Conservation (phyloP, 352 stramenopile species). For the Thalassiosira exigua region DNA sequence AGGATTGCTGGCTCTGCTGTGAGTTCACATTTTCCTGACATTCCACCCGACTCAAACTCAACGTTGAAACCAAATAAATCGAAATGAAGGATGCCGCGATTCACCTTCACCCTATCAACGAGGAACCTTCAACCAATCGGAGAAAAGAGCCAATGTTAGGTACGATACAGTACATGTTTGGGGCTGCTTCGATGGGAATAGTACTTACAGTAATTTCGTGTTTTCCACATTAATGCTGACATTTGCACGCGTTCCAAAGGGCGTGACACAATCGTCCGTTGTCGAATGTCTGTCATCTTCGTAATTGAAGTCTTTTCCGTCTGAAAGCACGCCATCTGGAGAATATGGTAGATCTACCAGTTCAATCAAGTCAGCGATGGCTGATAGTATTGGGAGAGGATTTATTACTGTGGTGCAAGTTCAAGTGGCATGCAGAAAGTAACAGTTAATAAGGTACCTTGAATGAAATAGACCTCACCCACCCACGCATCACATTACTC, state of each 20-base stretch:
- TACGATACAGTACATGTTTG: no score
- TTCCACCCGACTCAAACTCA: slow-evolving; percentile 13
- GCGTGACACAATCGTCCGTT: not conserved
- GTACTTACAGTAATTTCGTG: slow-evolving; percentile 20
- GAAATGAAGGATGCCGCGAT: slow-evolving; percentile 38
- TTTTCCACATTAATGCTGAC: slow-evolving; percentile 32
- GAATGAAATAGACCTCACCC: no score
- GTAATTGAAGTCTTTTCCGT: not conserved
- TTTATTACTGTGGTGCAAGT: no score
- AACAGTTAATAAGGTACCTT: no score
- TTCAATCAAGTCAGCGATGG: slow-evolving; percentile 41
- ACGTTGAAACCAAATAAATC: slow-evolving; percentile 14
- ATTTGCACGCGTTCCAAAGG: slow-evolving; percentile 9
- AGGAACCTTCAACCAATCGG: no score
- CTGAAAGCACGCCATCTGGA: slow-evolving; percentile 1
- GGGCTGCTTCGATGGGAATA: no score
- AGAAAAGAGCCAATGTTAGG: no score
- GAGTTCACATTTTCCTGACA: slow-evolving; percentile 20
- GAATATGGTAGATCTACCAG: slow-evolving; percentile 45
- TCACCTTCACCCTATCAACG: slow-evolving; percentile 26
- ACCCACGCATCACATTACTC: no score
- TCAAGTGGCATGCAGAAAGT: no score
- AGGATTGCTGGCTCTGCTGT: slow-evolving; percentile 24
- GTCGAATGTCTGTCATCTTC: not conserved
- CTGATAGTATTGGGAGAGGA: slow-evolving; percentile 50